These are phyloP conservation scores for Emergomyces pasteurianus DNA, from an alignment of 2,329 filamentous ascomycete species.

Conservation along the genomic window DNA sequence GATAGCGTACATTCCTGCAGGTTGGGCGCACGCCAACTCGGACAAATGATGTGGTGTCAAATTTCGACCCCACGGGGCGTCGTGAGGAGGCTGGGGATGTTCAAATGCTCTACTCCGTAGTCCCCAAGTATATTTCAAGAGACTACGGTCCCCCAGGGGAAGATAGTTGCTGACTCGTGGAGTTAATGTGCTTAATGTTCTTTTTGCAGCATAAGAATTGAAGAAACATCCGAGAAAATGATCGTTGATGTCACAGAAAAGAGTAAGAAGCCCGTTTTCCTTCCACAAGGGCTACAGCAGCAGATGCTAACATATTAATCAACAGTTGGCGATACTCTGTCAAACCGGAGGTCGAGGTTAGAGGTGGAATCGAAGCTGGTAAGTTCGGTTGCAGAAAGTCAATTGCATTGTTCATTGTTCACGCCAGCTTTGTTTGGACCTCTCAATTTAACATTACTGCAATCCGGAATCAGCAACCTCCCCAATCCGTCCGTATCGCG, in stretches of 20 bases:
- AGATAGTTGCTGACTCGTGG: not conserved
- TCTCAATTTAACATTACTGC: no score
- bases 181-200: not conserved
- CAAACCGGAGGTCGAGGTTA: not conserved
- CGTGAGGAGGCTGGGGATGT: not conserved
- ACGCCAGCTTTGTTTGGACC: not conserved
- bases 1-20: not conserved
- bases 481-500: not conserved
- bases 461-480: not conserved
- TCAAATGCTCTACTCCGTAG: no score
- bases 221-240: not conserved
- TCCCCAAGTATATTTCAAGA: not conserved
- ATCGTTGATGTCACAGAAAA: not conserved
- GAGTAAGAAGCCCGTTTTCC: not conserved
- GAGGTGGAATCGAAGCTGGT: not conserved
- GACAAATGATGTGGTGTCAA: not conserved
- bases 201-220: not conserved
- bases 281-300: not conserved
- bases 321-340: not conserved
- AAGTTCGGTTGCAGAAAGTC: not conserved
- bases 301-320: not conserved
- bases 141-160: not conserved
- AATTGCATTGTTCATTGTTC: not conserved
- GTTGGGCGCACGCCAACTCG: not conserved
- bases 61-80: not conserved